Conservation (phyloP, 768 basidiomycete species). For the Dioszegia hungarica region DNA sequence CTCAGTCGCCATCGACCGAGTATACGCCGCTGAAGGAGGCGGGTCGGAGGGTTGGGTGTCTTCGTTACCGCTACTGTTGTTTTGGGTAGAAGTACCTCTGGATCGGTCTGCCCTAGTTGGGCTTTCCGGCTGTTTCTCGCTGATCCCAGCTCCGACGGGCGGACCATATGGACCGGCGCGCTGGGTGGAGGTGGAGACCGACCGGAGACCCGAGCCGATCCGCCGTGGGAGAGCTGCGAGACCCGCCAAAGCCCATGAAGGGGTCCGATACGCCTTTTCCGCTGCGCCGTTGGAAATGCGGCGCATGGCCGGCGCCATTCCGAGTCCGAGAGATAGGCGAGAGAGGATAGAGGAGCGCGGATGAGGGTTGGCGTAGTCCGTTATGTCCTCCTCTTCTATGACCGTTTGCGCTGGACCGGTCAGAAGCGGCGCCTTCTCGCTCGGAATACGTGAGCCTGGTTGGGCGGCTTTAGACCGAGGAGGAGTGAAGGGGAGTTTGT, state of each 20-base stretch:
- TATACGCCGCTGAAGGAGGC: background rate
- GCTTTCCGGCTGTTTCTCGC: too few relatives aligned
- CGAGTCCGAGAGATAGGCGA: constrained; percentile 2
- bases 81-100: background rate
- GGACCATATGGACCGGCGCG: too few relatives aligned
- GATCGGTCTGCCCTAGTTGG: too few relatives aligned
- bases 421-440: constrained; percentile 1
- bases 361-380: constrained; percentile 4
- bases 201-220: background rate
- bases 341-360: constrained; percentile 1
- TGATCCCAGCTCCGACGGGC: too few relatives aligned
- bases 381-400: constrained; percentile 1
- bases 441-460: background rate
- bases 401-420: background rate
- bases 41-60: background rate
- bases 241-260: background rate
- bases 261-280: constrained; percentile 5
- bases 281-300: constrained; percentile 4
- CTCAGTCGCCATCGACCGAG: background rate
- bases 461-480: background rate
- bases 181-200: background rate
- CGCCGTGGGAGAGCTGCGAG: background rate
- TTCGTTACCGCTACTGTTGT: background rate
- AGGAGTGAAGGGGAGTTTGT: background rate
- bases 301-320: background rate